Evolutionary conservation across 495 filamentous ascomycete species (phyloP), one percentile per base, ranked within the genome.

Genomic region (Apodospora peruviana): DNA sequence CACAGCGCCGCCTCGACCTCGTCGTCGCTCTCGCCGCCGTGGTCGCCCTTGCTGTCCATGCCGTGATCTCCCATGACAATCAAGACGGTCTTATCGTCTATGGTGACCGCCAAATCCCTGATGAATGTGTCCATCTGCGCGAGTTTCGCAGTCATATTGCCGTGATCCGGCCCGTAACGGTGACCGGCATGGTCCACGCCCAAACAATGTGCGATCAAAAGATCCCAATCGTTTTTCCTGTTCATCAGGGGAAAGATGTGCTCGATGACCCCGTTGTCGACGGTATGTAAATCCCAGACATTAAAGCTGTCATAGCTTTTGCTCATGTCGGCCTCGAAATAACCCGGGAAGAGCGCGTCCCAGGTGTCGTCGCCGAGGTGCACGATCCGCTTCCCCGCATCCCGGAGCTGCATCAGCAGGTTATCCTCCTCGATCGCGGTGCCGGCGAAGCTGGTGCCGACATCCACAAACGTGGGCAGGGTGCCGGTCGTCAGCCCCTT

Each of bases 361-460:
- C 93, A 98, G 7, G 93, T 98, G 66, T 98, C 91, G 59, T 98
- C 93, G 10, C 93, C 93, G 35, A 97, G 75, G 58, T 97, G 95
- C 21, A 90, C 94, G 41, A 97, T 77, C 50, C 77, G 85, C 73
- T 89, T 94, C 10, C 89, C 90, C 12, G 84, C 83, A 43, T 81
- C 72, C 48, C 79, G 82, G 55, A 96, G 64, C 62, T 97, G 93
- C 57, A 83, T 84, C 22, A 98, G 74, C 36, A 98, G 58, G 55
- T 97, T 98, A 62, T 98, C 93, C 68, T 98, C 93, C 45, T 96
- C 90, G 59, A 98, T 96, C n/a, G 90, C 87, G 16, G 87, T 94
- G 5, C 93, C 93, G 5, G 91, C 88, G 61, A 98, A 98, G 66
- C 91, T 97, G 19, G 88, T 94, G 3, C 93, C 93, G 11, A 85